Percentiles rank a stretch among this genome's conserved stretches.
phyloP scores from a whole-genome alignment of 805 yeast genomes.

The Wickerhamiella azyma region DNA sequence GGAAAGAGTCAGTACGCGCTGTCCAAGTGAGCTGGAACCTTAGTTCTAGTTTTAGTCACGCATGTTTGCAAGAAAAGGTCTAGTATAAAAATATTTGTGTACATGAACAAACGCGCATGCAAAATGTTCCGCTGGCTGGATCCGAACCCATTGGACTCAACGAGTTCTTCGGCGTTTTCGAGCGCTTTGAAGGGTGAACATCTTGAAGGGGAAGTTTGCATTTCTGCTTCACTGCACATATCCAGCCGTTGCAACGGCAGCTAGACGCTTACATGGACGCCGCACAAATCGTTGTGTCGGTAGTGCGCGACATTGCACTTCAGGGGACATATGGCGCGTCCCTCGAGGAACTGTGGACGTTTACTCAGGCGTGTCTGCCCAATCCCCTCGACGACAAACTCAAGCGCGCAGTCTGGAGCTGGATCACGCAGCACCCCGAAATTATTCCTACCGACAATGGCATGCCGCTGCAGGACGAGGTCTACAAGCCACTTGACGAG shows the following conservation, averaged over 20 bases:
- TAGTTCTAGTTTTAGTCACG: too few species aligned
- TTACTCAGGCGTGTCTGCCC: background rate
- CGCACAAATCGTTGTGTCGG: slow-evolving; percentile 8
- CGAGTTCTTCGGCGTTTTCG: too few species aligned
- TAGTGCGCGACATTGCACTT: slow-evolving; percentile 14
- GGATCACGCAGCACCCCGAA: slow-evolving; percentile 12
- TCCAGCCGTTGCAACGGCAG: background rate
- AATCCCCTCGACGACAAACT: slow-evolving; percentile 11
- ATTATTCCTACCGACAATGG: slow-evolving; percentile 8
- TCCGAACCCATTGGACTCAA: too few species aligned
- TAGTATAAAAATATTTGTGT: too few species aligned
- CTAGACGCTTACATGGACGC: slow-evolving; percentile 14
- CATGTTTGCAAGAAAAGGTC: too few species aligned
- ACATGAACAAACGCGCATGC: too few species aligned
- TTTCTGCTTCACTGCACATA: too few species aligned
- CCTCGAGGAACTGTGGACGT: slow-evolving; percentile 10
- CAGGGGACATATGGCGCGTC: slow-evolving; percentile 13
- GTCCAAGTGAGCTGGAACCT: too few species aligned
- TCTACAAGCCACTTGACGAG: background rate
- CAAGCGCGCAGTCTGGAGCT: slow-evolving; percentile 13
- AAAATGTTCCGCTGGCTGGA: too few species aligned
- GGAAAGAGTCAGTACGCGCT: too few species aligned
- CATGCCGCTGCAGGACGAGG: background rate
- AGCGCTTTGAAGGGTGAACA: too few species aligned
- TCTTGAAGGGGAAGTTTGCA: too few species aligned